A percentile compares a stretch with the other conserved stretches of the same genome.
Evolutionary conservation across 192 early-diverging fungal species (phyloP).

Genomic region (Coemansia javaensis): DNA sequence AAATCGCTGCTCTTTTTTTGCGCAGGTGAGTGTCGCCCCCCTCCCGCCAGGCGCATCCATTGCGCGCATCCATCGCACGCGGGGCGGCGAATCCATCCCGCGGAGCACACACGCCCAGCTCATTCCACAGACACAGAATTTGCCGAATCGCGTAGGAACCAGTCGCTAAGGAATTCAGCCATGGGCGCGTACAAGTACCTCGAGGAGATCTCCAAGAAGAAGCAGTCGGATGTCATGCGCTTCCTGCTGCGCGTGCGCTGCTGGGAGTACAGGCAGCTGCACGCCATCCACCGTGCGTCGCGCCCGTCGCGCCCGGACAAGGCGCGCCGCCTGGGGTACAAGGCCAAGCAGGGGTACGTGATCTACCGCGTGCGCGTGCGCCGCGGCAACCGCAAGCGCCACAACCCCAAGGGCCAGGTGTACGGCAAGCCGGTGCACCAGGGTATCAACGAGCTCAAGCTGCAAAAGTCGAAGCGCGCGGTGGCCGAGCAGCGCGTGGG

Average conservation of each 20-base stretch:
- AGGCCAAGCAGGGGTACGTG: constrained; percentile 99
- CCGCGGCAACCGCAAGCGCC: constrained; percentile 97
- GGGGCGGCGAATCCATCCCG: too few species aligned
- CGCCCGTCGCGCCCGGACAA: constrained; percentile 98
- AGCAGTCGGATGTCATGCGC: constrained; percentile 99
- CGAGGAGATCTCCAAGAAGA: constrained; percentile 97
- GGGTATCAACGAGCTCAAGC: constrained; percentile 99
- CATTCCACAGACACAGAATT: too few species aligned
- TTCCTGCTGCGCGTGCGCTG: constrained; percentile 96
- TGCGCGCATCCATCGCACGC: too few species aligned
- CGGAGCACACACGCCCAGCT: too few species aligned
- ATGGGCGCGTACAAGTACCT: constrained; percentile 86
- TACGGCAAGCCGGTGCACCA: constrained; percentile 98
- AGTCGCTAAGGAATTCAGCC: constrained; percentile 37
- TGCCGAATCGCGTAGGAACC: too few species aligned
- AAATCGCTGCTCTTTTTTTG: too few species aligned
- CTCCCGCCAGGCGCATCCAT: too few species aligned
- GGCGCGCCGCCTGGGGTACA: constrained; percentile 99
- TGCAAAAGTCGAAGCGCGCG: constrained; percentile 88
- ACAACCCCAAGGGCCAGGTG: constrained; percentile 94
- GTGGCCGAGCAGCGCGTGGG: constrained; percentile 98
- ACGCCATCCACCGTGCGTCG: constrained; percentile 97
- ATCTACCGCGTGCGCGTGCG: constrained; percentile 99
- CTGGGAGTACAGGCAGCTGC: constrained; percentile 98
- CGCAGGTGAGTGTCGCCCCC: too few species aligned